Evolutionary conservation across 2,329 filamentous ascomycete species (phyloP).

Genomic region (Diaporthe capsici): DNA sequence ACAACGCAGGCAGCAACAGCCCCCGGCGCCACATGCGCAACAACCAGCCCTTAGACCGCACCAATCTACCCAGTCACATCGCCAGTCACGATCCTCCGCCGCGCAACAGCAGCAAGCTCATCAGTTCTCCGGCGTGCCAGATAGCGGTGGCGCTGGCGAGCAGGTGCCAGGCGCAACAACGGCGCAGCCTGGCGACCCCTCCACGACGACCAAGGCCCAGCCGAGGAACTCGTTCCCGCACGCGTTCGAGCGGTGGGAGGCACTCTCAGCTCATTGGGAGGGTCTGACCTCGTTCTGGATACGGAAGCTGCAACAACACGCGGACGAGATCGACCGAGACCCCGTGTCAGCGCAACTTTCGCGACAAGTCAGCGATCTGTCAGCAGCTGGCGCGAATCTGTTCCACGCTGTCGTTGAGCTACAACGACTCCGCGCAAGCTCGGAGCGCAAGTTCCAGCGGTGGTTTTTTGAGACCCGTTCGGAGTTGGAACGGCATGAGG

Average conservation of each 20-base stretch:
- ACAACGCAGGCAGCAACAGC: slow-evolving; percentile 51
- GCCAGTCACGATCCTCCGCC: slow-evolving; percentile 44
- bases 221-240: slow-evolving; percentile 87
- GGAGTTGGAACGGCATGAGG: slow-evolving; percentile 88
- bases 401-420: slow-evolving; percentile 98
- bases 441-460: slow-evolving; percentile 96
- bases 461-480: slow-evolving; percentile 98
- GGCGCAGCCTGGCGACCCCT: slow-evolving; percentile 51
- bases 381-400: slow-evolving; percentile 94
- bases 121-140: slow-evolving; percentile 42
- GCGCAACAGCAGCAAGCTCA: slow-evolving; percentile 48
- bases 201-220: slow-evolving; percentile 53
- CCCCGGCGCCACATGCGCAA: slow-evolving; percentile 39
- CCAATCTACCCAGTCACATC: slow-evolving; percentile 42
- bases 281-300: slow-evolving; percentile 98
- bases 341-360: slow-evolving; percentile 90
- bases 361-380: slow-evolving; percentile 96
- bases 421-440: slow-evolving; percentile 92
- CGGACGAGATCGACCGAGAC: slow-evolving; percentile 85
- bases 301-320: slow-evolving; percentile 89
- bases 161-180: slow-evolving; percentile 40
- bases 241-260: slow-evolving; percentile 98
- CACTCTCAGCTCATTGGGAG: slow-evolving; percentile 97
- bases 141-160: slow-evolving; percentile 20
- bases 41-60: slow-evolving; percentile 42